A percentile compares a stretch with the other conserved stretches of the same genome.
Conservation (phyloP, 2,329 filamentous ascomycete genomes). For the Tolypocladium ophioglossoides region DNA sequence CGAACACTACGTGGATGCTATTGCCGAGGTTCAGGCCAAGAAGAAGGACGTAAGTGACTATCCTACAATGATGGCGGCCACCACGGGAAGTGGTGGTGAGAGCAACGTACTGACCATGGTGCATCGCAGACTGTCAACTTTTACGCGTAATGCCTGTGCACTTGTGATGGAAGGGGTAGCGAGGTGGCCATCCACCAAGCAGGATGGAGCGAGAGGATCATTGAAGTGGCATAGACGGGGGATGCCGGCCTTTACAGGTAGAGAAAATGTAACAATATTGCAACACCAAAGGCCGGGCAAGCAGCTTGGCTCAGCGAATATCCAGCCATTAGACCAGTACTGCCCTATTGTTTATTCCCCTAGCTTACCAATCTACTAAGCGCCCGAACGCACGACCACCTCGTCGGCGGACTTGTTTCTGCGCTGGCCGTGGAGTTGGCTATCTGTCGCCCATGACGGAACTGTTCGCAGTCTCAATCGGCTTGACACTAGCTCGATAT, state of each 20-base stretch:
- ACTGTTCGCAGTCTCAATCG: not conserved
- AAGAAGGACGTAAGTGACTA: constrained; percentile 68
- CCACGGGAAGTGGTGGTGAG: not conserved
- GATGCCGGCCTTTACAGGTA: not conserved
- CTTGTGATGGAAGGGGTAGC: not conserved
- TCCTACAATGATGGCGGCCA: not conserved
- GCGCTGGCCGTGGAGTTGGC: not conserved
- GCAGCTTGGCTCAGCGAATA: not conserved
- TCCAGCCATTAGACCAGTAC: not conserved
- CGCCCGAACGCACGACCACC: not conserved
- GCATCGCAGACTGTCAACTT: constrained; percentile 43
- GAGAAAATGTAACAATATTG: not conserved
- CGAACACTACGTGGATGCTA: constrained; percentile 98
- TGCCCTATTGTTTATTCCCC: not conserved
- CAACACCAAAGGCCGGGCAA: not conserved
- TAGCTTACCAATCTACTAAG: not conserved
- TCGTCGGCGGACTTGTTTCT: not conserved
- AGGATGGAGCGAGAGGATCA: not conserved
- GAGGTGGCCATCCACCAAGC: not conserved
- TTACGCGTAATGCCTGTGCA: constrained; percentile 29
- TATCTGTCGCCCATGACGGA: not conserved
- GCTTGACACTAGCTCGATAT: not conserved
- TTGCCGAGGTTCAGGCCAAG: constrained; percentile 88
- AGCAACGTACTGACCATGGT: not conserved
- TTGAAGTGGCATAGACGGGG: not conserved